Conservation (phyloP, 352 stramenopile genomes). For the Blastocystis sp. region DNA sequence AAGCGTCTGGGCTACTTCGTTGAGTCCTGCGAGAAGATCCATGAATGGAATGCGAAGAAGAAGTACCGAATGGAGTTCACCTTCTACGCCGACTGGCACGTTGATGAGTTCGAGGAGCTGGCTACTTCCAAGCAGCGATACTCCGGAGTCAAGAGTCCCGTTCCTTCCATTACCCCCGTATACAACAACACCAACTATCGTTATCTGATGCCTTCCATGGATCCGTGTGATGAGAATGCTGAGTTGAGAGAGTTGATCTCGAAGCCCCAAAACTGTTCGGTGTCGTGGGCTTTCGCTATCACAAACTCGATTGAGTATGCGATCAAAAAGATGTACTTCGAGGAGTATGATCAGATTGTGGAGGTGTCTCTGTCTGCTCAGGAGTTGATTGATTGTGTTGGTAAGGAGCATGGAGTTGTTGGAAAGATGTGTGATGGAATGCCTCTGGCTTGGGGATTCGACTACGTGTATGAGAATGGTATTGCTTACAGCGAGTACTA, state of each 20-base stretch:
- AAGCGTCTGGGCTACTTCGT: no score
- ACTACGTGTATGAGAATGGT: neutral
- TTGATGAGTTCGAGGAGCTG: neutral
- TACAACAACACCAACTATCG: neutral
- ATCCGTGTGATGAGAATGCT: neutral
- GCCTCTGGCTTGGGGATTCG: neutral
- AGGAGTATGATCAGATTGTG: constrained; percentile 4
- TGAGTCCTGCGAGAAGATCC: no score
- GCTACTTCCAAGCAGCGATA: neutral
- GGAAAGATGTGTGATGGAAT: neutral
- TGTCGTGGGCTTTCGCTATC: neutral
- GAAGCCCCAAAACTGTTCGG: neutral
- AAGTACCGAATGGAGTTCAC: no score
- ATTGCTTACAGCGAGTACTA: neutral
- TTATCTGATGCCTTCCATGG: neutral
- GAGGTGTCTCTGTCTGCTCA: neutral
- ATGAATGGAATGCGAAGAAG: neutral
- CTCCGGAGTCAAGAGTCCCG: neutral
- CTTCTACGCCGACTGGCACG: no score
- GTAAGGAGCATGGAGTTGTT: neutral
- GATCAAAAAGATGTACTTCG: neutral
- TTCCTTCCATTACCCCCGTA: neutral
- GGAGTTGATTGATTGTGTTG: neutral
- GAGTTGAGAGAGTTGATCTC: neutral
- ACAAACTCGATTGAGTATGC: neutral